Base-by-base conservation (phyloP, 306 rosid genomes). In the Heteromeles arbutifolia region DNA sequence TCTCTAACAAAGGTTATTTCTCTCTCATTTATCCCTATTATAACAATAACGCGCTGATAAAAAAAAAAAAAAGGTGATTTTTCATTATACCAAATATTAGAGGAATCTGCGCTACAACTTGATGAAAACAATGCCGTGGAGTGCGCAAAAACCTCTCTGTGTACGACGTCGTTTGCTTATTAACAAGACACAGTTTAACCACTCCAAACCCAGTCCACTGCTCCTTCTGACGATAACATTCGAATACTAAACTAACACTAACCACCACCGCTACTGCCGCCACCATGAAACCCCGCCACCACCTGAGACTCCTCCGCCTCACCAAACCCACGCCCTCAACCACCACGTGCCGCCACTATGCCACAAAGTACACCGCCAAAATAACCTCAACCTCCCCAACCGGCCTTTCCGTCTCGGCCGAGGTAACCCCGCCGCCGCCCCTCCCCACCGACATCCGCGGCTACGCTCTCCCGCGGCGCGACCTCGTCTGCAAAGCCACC, bases 351-450 rank as follows among this genome's bases (percentile, higher is more conserved):
- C 92, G 97, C 74, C 85, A 83, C 73, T 92, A 78, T 25, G 90
- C 86, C 80, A 95, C 97, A 0, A 90, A 85, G 74, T 95, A 92
- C 87, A 95, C 96, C 0, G 98, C 98, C 22, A 95, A 87, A 67
- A 83, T 95, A 53, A 90, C 87, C 64, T 89, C 96, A 25, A 61
- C 89, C 22, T 87, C 96, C 56, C 78, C 92, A 3, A 86, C 87
- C 0, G 97, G 98, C 0, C 88, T 88, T n/a, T 87, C 91, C 29
- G 78, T 95, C 13, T 85, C 96, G 9, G 98, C 86, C 19, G 92
- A 87, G 81, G 97, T 95, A 3, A 82, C 88, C 15, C 82, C 87
- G 0, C 90, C 88, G 0, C 81, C 82, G 3, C 85, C 93, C 1
- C 91, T 82, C 68, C 92, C 97, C 50, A 66, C 81, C 22, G 97